Percentiles rank a stretch among this genome's conserved stretches.
Evolutionary conservation across 176 grass and related monocot genomes (phyloP).

Genomic region (Oryza rufipogon): DNA sequence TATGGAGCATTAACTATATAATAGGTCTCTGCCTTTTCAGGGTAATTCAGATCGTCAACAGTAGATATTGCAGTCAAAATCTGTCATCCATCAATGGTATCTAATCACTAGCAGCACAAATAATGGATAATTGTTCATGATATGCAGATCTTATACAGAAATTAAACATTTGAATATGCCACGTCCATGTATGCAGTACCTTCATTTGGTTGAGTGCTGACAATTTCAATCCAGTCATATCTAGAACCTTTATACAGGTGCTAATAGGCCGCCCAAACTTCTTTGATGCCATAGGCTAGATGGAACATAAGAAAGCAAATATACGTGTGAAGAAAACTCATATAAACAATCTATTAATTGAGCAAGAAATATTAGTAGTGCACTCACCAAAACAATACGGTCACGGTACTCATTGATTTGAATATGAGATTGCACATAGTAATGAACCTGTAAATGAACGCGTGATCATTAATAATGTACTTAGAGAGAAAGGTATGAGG

Average conservation of each 20-base stretch:
- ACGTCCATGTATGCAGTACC: constrained; percentile 42
- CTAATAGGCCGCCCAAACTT: constrained; percentile 67
- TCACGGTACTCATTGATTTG: constrained; percentile 98
- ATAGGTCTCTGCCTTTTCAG: constrained; percentile 86
- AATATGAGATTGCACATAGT: constrained; percentile 96
- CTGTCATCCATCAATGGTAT: constrained; percentile 43
- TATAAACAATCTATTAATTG: constrained; percentile 11
- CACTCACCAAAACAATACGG: constrained; percentile 85
- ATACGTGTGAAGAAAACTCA: constrained; percentile 3
- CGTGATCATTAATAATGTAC: constrained; percentile 8
- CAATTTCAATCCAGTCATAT: constrained; percentile 94
- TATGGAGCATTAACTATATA: constrained; percentile 97
- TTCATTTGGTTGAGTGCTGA: constrained; percentile 83
- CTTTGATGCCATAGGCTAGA: constrained; percentile 59
- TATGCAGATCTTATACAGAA: not conserved
- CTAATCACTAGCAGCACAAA: constrained; percentile 22
- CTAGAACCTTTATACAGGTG: constrained; percentile 87
- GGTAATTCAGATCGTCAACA: constrained; percentile 93
- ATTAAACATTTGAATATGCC: not conserved
- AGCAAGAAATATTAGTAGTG: constrained; percentile 17
- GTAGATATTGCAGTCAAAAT: constrained; percentile 88
- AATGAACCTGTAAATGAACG: constrained; percentile 68
- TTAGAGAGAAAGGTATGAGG: not conserved
- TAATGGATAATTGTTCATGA: not conserved
- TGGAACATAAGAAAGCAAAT: constrained; percentile 43